Base-by-base conservation (phyloP, 805 yeast species). In the Ogataea paraovalis region DNA sequence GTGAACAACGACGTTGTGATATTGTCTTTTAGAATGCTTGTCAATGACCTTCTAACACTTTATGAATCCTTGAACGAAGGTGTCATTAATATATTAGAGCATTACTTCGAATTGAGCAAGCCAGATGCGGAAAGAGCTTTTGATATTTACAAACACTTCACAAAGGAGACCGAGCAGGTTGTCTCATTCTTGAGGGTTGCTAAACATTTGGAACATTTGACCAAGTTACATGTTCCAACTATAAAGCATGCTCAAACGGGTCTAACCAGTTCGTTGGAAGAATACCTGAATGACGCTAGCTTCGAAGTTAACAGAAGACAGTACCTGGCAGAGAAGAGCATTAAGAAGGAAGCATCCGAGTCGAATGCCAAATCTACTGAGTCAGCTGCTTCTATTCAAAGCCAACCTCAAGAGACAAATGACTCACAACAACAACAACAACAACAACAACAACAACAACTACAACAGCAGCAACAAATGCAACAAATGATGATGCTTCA, bases 241-340 rank as follows among this genome's bases (percentile, higher is more conserved):
- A 91, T 94, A 51, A 88, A 88, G 63, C 99, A 94, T 68, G 98
- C 98, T 1, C 97, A 97, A 20, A 91, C 97, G 2, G 94, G 96
- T 22, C 74, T 94, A 53, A 86, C 96, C 3, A 76, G 82, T 30
- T 83, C 95, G 13, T 76, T 94, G 51, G 94, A 89, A 62, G 97
- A 91, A 57, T 95, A 92, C 65, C 70, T 94, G 55, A 78, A 83
- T 54, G 97, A 92, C 61, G 89, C 91, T 8, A 83, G 84, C 56
- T 89, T 89, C 66, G 96, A 89, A 56, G 68, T 70, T 8, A 89
- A 87, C 62, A 78, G 95, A 64, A 71, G 82, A 50, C 95, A 87
- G 60, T 89, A 86, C 59, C 66, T 88, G 52, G 81, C 80, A 36
- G 92, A 87, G 58, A 82, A 74, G 46, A 49, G 50, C 21, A 21